Evolutionary conservation across 1,284 basidiomycete genomes (phyloP), one percentile per base, ranked within the genome.

Genomic region (Acaromyces ingoldii): DNA sequence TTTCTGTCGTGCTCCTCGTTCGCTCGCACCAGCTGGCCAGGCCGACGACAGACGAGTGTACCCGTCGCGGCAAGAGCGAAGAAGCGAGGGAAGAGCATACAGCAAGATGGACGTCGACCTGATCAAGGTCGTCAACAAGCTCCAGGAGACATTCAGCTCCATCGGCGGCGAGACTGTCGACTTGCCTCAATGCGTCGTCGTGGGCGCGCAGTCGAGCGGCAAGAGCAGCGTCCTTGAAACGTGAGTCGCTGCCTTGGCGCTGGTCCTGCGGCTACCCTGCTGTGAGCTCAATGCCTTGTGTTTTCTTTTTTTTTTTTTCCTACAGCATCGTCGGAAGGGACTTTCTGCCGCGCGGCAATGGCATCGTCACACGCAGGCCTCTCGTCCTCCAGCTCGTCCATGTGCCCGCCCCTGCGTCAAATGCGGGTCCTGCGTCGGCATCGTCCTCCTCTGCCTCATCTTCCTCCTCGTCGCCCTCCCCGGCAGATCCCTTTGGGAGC

Each of bases 381-480:
- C 85, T 98, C 52, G 85, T 97, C 31, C 85, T 97, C 15, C 93
- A 97, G 77, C 86, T 97, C 70, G 88, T 97, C 58, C 91, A 98
- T 78, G 89, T 71, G 10, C 65, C 67, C 60, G 51, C 4, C 21
- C 65, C 28, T n/a, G 17, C 33, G 13, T 15, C 21, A 1, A 15
- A 15, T 17, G 19, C 10, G 10, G 37, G 26, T n/a, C 31, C 50
- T 13, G n/a, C 19, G 11, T 26, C 51, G 17, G 28, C 40, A 24
- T 47, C 36, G 3, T 51, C 49, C 4, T 44, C 41, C 6, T 41
- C 46, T 6, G 15, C 49, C 1, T 26, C 43, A 17, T 60, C 63
- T 17, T 45, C 59, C 1, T 40, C 46, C 13, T 46, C 55, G 29
- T 5, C 44, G 29, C 46, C 59, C 34, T 34, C 53, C 60, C n/a